Base-by-base conservation (phyloP, 768 basidiomycete species). In the Phallus indusiatus region DNA sequence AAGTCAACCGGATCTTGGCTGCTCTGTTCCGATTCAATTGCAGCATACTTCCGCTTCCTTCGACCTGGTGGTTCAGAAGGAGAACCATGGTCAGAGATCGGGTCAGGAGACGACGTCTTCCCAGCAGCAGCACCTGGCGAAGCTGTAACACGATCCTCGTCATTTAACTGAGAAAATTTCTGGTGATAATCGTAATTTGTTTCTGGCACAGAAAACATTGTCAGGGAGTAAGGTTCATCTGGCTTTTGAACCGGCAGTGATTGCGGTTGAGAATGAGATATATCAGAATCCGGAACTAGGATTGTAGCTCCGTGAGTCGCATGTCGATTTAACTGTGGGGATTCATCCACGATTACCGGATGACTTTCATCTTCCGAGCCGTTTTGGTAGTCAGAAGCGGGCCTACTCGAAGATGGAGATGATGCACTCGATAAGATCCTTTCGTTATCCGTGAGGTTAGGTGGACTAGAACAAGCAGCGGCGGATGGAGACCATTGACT, bases 241-340 rank as follows among this genome's bases (percentile, higher is more conserved):
- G 7, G 2, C 28, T 3, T 28, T 28, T 28, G 28, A 28, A 3
- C 7, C 28, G 28, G 28, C 28, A 64, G 62, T 28, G 56, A 60
- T 33, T 67, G 70, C 3, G 66, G 64, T 46, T 73, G 72, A 12
- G 68, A 67, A 35, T 68, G 66, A 63, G 64, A 82, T 1, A 76
- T 74, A 62, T 84, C 81, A 10, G 82, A 81, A 64, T 82, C 78
- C 3, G 81, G 81, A 8, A 75, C 82, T 21, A 83, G 67, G n/a
- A 83, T 72, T 17, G 71, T 73, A 33, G 67, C 72, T 5, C 75
- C 70, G 21, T 73, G 76, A 50, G 65, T 64, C 55, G 68, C 63
- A 36, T 67, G 67, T 47, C 64, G 62, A 11, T 21, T 8, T 24
- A 49, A 53, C 22, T 33, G 3, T 20, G 57, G 20, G 33, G 10